These are phyloP conservation scores for Cyphellophora europaea DNA, from an alignment of 2,329 filamentous ascomycete species.

Conservation along the genomic window DNA sequence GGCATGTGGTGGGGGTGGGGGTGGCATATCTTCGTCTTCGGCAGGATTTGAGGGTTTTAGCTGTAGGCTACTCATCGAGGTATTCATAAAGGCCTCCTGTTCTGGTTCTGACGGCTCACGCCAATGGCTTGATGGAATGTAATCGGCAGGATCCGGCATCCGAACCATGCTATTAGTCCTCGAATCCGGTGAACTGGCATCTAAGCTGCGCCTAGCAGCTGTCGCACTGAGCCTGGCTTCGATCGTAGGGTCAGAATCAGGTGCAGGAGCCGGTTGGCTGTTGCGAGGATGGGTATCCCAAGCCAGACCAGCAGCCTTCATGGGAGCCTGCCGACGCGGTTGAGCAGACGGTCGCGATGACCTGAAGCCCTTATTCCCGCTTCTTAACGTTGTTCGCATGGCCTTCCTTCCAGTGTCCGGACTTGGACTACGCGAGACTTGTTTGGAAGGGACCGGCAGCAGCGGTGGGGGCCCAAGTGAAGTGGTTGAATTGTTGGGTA, in stretches of 20 bases:
- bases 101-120: not conserved
- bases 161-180: conserved; percentile 4
- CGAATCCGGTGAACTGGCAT: conserved; percentile 7
- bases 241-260: conserved; percentile 17
- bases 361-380: conserved; percentile 34
- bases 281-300: conserved; percentile 35
- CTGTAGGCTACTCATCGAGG: too few relatives aligned
- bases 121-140: conserved; percentile 2
- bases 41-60: too few relatives aligned
- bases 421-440: conserved; percentile 48
- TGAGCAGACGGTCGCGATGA: conserved; percentile 37
- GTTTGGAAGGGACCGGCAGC: conserved; percentile 26
- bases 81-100: too few relatives aligned
- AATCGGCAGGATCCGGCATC: conserved; percentile 12
- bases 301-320: conserved; percentile 55
- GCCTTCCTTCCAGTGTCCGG: conserved; percentile 47
- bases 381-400: conserved; percentile 48
- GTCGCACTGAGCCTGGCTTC: conserved; percentile 19
- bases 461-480: conserved; percentile 23
- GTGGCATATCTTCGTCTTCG: conserved; percentile 11
- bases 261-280: conserved; percentile 7
- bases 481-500: conserved; percentile 25
- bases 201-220: conserved; percentile 18
- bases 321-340: conserved; percentile 44
- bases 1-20: conserved; percentile 9